These are phyloP conservation scores for Suillus subluteus DNA, from an alignment of 768 basidiomycete species.

Conservation along the genomic window DNA sequence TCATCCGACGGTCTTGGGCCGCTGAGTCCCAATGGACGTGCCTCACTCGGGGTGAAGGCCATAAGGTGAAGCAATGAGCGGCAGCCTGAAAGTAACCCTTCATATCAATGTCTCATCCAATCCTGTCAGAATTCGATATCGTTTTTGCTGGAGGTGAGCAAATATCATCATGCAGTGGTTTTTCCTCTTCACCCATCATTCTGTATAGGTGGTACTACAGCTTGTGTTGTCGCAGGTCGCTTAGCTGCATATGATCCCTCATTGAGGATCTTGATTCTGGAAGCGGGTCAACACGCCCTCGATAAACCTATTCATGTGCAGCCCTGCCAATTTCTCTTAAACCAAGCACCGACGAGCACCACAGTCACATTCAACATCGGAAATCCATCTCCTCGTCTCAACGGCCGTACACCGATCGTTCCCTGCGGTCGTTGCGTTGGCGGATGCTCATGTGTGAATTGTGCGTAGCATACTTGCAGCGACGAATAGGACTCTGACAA, in stretches of 20 bases:
- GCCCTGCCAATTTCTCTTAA: neutral
- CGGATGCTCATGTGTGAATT: neutral
- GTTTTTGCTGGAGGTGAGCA: neutral
- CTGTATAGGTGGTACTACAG: neutral
- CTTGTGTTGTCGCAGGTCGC: neutral
- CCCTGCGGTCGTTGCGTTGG: neutral
- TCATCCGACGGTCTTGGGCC: neutral
- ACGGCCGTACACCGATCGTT: neutral
- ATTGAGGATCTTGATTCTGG: neutral
- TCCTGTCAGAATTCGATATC: neutral
- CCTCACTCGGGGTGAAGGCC: neutral
- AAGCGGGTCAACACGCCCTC: neutral
- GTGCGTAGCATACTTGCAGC: neutral
- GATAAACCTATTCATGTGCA: neutral
- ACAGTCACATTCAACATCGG: neutral
- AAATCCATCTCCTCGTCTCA: neutral
- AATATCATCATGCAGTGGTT: neutral
- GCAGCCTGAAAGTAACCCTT: neutral
- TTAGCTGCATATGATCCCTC: neutral
- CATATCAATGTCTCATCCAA: neutral
- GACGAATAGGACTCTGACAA: neutral
- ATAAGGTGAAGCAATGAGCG: neutral
- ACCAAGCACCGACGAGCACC: neutral
- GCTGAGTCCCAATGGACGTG: too few relatives aligned
- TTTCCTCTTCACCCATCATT: neutral